These are phyloP conservation scores for Eucalyptus polyanthemos DNA, from an alignment of 345 rosid species.

Conservation along the genomic window DNA sequence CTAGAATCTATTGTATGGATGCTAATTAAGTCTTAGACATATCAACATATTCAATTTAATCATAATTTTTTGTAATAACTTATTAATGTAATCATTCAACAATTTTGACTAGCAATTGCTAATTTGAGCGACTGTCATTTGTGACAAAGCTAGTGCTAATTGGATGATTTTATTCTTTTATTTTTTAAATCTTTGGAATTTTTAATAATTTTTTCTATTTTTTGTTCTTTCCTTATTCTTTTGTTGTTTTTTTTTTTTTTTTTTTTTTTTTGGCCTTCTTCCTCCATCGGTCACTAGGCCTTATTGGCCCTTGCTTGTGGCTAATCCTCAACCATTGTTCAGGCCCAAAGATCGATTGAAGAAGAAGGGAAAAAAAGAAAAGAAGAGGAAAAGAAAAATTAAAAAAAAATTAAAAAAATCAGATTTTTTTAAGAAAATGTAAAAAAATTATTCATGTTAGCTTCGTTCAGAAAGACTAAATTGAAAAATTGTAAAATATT, in stretches of 20 bases:
- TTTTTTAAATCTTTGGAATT: not conserved
- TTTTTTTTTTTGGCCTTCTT: not conserved
- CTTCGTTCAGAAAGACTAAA: not conserved
- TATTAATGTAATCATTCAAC: not conserved
- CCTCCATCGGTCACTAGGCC: not conserved
- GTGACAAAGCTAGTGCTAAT: not conserved
- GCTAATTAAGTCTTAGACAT: not conserved
- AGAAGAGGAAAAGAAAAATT: not conserved
- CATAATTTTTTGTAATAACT: too few relatives aligned
- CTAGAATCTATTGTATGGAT: not conserved
- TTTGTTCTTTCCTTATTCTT: not conserved
- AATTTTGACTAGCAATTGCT: not conserved
- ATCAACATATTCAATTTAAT: not conserved
- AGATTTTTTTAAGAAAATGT: not conserved
- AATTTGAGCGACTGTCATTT: fast-evolving
- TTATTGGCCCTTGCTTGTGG: not conserved
- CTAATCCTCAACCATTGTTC: not conserved
- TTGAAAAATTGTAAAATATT: not conserved
- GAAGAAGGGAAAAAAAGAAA: not conserved
- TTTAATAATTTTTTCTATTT: not conserved
- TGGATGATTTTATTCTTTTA: not conserved
- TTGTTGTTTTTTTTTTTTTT: not conserved
- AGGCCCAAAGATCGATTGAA: not conserved
- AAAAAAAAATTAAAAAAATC: not conserved
- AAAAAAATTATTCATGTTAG: not conserved